These are phyloP conservation scores for Dipteronia sinensis DNA, from an alignment of 345 rosid species.

Conservation along the genomic window DNA sequence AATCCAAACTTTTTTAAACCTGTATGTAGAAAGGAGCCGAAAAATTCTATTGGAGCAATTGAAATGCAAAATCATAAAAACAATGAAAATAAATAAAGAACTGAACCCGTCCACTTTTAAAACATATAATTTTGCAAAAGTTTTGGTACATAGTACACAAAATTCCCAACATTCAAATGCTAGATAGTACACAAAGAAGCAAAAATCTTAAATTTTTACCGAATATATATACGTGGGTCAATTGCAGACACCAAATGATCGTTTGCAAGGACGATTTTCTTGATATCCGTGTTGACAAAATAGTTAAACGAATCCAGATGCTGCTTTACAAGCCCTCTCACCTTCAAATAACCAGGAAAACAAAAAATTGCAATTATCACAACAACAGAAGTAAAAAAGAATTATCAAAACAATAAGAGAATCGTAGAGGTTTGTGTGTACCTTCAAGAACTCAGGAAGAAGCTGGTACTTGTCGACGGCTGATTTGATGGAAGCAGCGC, in stretches of 20 bases:
- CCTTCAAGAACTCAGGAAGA: constrained; percentile 73
- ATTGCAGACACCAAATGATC: constrained; percentile 45
- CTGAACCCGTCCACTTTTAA: neutral
- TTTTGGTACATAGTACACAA: neutral
- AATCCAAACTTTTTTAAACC: constrained; percentile 72
- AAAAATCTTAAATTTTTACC: constrained; percentile 33
- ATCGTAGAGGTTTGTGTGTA: constrained; percentile 1
- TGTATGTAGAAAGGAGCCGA: constrained; percentile 25
- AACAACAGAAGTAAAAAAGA: no score
- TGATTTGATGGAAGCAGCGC: constrained; percentile 48
- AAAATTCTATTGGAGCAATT: constrained; percentile 9
- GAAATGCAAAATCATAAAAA: neutral
- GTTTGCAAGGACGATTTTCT: constrained; percentile 86
- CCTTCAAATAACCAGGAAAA: constrained; percentile 31
- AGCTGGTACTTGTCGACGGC: constrained; percentile 62
- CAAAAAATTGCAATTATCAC: no score
- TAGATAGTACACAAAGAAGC: neutral
- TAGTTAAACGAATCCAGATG: constrained; percentile 89
- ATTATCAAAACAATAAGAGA: neutral
- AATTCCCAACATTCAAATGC: neutral
- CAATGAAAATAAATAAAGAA: neutral
- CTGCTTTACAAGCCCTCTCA: constrained; percentile 92
- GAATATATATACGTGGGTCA: constrained; percentile 60
- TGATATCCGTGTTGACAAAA: constrained; percentile 70
- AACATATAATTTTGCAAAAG: neutral